Conservation (phyloP, 306 rosid species). For the Herpetospermum pedunculosum region DNA sequence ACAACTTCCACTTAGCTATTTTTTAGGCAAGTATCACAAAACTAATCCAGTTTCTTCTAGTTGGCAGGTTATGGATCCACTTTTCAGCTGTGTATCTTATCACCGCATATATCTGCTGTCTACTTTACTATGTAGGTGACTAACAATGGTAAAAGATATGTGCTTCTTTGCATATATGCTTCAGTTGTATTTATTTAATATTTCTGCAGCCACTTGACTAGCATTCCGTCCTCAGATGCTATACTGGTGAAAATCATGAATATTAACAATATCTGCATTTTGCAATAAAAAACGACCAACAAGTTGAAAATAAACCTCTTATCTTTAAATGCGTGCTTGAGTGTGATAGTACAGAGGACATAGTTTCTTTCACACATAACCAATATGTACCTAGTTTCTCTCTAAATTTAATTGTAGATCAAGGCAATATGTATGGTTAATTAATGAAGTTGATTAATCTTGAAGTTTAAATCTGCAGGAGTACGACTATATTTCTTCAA, state of each 20-base stretch:
- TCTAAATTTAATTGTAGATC: background rate
- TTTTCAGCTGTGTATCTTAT: conserved; percentile 74
- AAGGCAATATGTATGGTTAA: background rate
- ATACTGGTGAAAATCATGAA: background rate
- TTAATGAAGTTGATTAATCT: conserved; percentile 5
- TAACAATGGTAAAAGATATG: background rate
- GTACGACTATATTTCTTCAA: conserved; percentile 53
- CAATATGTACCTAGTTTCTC: background rate
- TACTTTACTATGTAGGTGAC: conserved; percentile 64
- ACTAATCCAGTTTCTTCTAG: background rate
- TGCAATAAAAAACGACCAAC: background rate
- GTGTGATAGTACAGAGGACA: background rate
- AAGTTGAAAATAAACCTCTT: background rate
- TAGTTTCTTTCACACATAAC: background rate
- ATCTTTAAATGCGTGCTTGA: background rate
- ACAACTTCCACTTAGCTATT: background rate
- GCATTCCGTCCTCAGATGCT: background rate
- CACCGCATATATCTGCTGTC: conserved; percentile 59
- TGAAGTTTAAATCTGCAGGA: conserved; percentile 50
- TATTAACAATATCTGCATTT: background rate
- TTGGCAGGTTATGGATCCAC: conserved; percentile 85
- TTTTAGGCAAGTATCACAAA: background rate
- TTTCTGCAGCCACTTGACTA: background rate
- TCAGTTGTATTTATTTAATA: background rate
- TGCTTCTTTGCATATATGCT: background rate